Conservation (phyloP, 1,284 basidiomycete species). For the Peniophora sp. region DNA sequence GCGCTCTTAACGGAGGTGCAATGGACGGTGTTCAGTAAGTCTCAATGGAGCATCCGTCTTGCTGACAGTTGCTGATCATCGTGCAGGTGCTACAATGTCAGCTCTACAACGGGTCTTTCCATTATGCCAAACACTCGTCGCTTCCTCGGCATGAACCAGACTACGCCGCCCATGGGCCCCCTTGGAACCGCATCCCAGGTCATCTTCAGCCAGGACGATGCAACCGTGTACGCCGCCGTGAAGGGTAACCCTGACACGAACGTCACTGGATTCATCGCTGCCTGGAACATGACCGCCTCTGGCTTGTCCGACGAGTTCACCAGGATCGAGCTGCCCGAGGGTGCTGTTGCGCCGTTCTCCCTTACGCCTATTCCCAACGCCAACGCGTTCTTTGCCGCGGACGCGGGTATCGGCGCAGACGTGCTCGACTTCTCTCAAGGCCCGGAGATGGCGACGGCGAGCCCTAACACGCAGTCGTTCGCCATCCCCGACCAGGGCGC, state of each 20-base stretch:
- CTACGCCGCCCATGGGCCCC: slow-evolving; percentile 30
- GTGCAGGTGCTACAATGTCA: slow-evolving; percentile 34
- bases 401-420: not conserved
- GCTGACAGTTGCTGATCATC: not conserved
- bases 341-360: slow-evolving; percentile 37
- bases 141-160: slow-evolving; percentile 34
- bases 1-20: slow-evolving; percentile 38
- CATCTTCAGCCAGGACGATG: slow-evolving; percentile 35
- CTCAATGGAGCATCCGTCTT: not conserved
- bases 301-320: slow-evolving; percentile 33
- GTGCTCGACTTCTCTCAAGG: not conserved
- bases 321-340: slow-evolving; percentile 24
- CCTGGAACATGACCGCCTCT: slow-evolving; percentile 35
- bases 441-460: not conserved
- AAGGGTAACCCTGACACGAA: slow-evolving; percentile 32
- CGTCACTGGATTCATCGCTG: slow-evolving; percentile 37
- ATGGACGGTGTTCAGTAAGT: slow-evolving; percentile 38
- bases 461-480: not conserved
- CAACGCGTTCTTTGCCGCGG: not conserved
- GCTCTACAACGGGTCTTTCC: slow-evolving; percentile 30
- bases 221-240: slow-evolving; percentile 35
- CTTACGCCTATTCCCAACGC: slow-evolving; percentile 22
- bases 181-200: slow-evolving; percentile 34
- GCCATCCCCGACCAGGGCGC: not conserved
- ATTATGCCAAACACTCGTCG: slow-evolving; percentile 32